Conservation (phyloP, 345 rosid genomes). For the Rhodamnia rubescens region DNA sequence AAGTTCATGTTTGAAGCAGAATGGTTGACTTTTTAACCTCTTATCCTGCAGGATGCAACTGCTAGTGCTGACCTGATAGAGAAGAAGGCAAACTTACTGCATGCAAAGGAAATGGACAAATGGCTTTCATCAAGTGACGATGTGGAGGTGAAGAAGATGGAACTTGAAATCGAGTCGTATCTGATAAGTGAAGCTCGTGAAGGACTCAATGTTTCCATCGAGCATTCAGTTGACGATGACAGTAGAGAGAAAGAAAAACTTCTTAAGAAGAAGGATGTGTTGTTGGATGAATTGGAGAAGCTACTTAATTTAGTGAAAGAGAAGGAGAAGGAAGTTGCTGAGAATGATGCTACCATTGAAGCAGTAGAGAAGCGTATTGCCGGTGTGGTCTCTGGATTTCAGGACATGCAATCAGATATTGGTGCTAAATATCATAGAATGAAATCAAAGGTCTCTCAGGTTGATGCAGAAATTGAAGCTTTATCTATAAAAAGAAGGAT, state of each 20-base stretch:
- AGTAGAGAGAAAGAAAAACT: constrained; percentile 41
- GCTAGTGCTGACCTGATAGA: constrained; percentile 34
- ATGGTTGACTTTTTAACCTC: not conserved
- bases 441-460: constrained; percentile 31
- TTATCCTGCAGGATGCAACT: constrained; percentile 44
- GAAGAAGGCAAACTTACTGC: constrained; percentile 27
- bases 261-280: constrained; percentile 32
- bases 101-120: constrained; percentile 34
- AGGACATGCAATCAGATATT: constrained; percentile 43
- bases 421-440: constrained; percentile 29
- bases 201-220: constrained; percentile 31
- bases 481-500: constrained; percentile 42
- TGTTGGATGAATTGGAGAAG: constrained; percentile 42
- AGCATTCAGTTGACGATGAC: constrained; percentile 43
- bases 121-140: constrained; percentile 60
- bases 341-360: constrained; percentile 44
- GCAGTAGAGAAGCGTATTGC: constrained; percentile 47
- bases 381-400: constrained; percentile 39
- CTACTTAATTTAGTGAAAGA: constrained; percentile 59
- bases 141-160: constrained; percentile 51
- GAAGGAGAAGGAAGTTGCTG: constrained; percentile 59
- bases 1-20: not conserved
- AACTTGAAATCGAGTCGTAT: constrained; percentile 50
- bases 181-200: constrained; percentile 44
- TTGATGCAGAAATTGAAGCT: constrained; percentile 37